These are phyloP conservation scores for Micractinium sp. DNA, from an alignment of 139 green algal genomes.

Conservation along the genomic window DNA sequence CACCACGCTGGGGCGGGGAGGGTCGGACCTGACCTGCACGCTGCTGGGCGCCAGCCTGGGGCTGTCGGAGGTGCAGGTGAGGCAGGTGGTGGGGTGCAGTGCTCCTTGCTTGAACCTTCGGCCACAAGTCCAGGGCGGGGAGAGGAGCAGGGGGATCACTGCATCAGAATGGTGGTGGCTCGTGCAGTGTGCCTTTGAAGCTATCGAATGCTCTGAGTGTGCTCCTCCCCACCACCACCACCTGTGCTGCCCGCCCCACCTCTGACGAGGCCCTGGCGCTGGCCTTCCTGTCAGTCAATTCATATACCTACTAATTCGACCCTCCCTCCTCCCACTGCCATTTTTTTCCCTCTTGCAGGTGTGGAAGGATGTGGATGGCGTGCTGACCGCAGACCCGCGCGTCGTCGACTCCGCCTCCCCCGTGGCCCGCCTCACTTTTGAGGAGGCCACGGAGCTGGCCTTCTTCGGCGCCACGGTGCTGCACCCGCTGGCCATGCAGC, in stretches of 20 bases:
- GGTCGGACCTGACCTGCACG: conserved; percentile 95
- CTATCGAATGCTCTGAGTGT: too few species aligned
- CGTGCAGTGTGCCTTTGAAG: too few species aligned
- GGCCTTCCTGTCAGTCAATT: too few species aligned
- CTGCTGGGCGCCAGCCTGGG: conserved; percentile 89
- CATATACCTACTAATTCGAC: neutral
- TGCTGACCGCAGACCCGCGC: conserved; percentile 94
- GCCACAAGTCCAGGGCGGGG: too few species aligned
- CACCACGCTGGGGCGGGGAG: conserved; percentile 96
- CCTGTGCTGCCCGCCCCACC: too few species aligned
- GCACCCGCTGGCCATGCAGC: conserved; percentile 97
- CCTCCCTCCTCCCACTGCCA: neutral
- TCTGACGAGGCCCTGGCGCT: too few species aligned
- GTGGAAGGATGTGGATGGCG: conserved; percentile 99
- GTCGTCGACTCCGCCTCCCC: conserved; percentile 79
- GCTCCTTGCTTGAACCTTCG: too few species aligned
- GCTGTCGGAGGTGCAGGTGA: conserved; percentile 83
- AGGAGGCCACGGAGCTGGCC: conserved; percentile 98
- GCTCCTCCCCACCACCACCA: too few species aligned
- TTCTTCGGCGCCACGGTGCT: conserved; percentile 98
- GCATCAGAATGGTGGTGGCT: too few species aligned
- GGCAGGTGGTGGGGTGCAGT: neutral
- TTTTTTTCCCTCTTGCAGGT: conserved; percentile 60
- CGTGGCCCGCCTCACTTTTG: conserved; percentile 93
- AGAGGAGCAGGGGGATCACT: too few species aligned